Conservation (phyloP, 371 early-diverging fungal species). For the Mortierella sp. region DNA sequence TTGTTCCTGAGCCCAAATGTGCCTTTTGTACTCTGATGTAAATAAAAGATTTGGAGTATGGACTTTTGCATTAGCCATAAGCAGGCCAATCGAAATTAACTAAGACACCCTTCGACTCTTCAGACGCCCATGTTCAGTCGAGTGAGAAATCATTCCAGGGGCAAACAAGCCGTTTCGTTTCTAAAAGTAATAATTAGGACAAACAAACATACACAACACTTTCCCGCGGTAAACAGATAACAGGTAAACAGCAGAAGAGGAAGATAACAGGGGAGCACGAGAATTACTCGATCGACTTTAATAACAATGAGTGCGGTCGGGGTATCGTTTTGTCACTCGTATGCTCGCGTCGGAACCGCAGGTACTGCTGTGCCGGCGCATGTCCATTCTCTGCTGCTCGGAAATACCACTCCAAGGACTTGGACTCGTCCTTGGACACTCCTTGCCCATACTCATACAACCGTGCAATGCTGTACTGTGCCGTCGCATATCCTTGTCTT, state of each 20-base stretch:
- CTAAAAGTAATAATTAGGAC: too few species aligned
- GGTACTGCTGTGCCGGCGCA: constrained; percentile 61
- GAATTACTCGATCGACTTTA: background rate
- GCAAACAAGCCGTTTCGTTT: too few species aligned
- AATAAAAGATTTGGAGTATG: too few species aligned
- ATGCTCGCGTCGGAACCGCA: constrained; percentile 60
- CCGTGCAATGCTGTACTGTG: background rate
- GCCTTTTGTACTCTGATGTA: too few species aligned
- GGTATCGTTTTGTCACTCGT: background rate
- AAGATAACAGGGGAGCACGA: background rate
- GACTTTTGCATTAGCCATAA: too few species aligned
- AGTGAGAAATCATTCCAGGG: too few species aligned
- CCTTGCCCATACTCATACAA: constrained; percentile 68
- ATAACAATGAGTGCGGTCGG: background rate
- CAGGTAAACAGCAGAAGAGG: too few species aligned
- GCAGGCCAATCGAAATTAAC: background rate
- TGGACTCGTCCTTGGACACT: constrained; percentile 61
- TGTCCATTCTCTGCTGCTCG: constrained; percentile 60
- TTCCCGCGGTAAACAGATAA: too few species aligned
- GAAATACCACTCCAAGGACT: constrained; percentile 64
- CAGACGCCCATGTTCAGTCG: too few species aligned
- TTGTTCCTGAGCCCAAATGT: too few species aligned
- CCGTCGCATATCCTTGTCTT: background rate
- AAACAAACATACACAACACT: too few species aligned
- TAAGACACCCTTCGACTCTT: too few species aligned